Conservation (phyloP, 1,139 yeast species). For the Scheffersomyces parashehatae region DNA sequence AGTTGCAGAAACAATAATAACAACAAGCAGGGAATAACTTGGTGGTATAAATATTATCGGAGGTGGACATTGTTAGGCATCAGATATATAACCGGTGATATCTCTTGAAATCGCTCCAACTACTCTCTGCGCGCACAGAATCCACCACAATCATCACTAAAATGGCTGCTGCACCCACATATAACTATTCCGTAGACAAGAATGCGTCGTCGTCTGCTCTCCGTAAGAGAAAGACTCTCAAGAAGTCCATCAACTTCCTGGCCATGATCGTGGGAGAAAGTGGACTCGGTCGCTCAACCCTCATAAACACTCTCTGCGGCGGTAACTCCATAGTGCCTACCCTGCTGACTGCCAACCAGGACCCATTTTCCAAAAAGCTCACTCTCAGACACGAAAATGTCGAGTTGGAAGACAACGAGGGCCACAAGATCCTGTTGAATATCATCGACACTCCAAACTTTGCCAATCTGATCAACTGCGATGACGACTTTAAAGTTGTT, state of each 20-base stretch:
- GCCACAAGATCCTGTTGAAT: conserved; percentile 49
- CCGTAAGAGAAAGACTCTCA: conserved; percentile 59
- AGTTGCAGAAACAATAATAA: neutral
- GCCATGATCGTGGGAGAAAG: conserved; percentile 61
- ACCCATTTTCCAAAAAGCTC: conserved; percentile 43
- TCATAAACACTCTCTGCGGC: conserved; percentile 75
- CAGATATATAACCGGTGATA: neutral
- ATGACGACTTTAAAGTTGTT: conserved; percentile 44
- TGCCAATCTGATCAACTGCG: conserved; percentile 62
- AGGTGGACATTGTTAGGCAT: neutral
- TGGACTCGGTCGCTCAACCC: conserved; percentile 64
- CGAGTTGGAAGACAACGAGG: conserved; percentile 53
- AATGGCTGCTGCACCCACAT: neutral
- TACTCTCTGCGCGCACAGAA: conserved; percentile 8
- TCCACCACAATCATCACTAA: too few species aligned
- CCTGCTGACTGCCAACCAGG: conserved; percentile 41
- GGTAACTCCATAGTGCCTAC: conserved; percentile 51
- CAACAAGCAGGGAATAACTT: neutral
- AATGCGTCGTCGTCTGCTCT: conserved; percentile 31
- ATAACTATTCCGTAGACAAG: conserved; percentile 15
- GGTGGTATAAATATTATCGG: neutral
- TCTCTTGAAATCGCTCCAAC: neutral
- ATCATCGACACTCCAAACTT: conserved; percentile 72
- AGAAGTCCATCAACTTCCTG: conserved; percentile 55
- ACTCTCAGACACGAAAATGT: conserved; percentile 51